A percentile compares a stretch with the other conserved stretches of the same genome.
Conservation (phyloP, 2,329 filamentous ascomycete genomes). For the Rutstroemia sp. region DNA sequence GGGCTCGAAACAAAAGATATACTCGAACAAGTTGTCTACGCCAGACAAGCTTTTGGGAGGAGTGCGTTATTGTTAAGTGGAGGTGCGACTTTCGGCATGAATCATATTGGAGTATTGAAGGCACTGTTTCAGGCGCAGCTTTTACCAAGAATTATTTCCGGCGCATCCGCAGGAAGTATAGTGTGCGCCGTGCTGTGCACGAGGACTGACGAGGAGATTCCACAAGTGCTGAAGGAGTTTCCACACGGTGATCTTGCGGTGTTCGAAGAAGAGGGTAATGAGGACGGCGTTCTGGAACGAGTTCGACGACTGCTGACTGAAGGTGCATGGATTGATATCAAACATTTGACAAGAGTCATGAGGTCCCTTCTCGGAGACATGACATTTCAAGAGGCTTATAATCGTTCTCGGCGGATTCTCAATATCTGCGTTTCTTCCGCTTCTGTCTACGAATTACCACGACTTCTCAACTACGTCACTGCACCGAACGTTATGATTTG, state of each 20-base stretch:
- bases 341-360: conserved; percentile 76
- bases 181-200: conserved; percentile 58
- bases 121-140: conserved; percentile 55
- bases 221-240: conserved; percentile 48
- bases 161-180: conserved; percentile 63
- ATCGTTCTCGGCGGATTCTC: conserved; percentile 82
- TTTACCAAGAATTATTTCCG: conserved; percentile 61
- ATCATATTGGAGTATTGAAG: conserved; percentile 63
- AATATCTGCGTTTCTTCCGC: conserved; percentile 92
- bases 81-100: conserved; percentile 66
- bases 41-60: conserved; percentile 57
- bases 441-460: conserved; percentile 77
- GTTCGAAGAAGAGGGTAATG: conserved; percentile 50
- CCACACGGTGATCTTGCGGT: conserved; percentile 56
- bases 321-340: conserved; percentile 79
- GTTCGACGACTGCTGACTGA: conserved; percentile 69
- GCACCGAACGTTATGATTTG: conserved; percentile 92
- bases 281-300: conserved; percentile 60
- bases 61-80: conserved; percentile 61
- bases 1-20: conserved; percentile 47
- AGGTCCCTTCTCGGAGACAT: conserved; percentile 73
- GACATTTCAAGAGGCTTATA: conserved; percentile 93
- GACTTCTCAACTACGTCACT: conserved; percentile 86
- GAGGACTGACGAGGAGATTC: conserved; percentile 56
- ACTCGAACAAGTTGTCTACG: conserved; percentile 50